phyloP scores from a whole-genome alignment of 768 basidiomycete species.

The Hypholoma fasciculare region DNA sequence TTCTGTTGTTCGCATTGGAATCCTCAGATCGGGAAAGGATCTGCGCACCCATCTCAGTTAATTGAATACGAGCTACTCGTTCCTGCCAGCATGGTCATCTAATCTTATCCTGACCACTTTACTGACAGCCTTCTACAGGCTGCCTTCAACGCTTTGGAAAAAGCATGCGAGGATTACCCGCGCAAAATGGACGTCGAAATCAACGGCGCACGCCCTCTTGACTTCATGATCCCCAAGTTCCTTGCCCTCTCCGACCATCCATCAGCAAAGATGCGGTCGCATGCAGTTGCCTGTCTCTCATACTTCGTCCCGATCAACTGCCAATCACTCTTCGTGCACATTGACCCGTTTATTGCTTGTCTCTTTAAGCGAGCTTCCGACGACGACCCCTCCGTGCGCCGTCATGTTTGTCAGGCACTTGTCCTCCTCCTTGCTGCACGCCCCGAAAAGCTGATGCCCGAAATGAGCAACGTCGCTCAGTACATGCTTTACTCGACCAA shows the following conservation, averaged over 20 bases:
- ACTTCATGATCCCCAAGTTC: constrained; percentile 97
- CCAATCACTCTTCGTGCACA: constrained; percentile 86
- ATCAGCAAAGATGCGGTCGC: constrained; percentile 86
- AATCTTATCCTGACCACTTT: background rate
- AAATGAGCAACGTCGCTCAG: constrained; percentile 93
- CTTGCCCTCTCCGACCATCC: constrained; percentile 84
- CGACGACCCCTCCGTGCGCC: constrained; percentile 89
- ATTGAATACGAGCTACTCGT: no score
- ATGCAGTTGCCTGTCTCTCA: constrained; percentile 92
- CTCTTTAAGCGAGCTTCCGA: constrained; percentile 96
- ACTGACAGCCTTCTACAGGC: constrained; percentile 45
- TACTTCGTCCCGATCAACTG: constrained; percentile 89
- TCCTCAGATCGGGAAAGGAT: no score
- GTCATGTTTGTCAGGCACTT: constrained; percentile 94
- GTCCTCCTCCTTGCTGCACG: constrained; percentile 90
- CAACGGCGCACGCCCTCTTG: constrained; percentile 88
- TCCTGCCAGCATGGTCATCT: background rate
- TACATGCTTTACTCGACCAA: constrained; percentile 99
- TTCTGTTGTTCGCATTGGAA: no score
- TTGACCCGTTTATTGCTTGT: constrained; percentile 91
- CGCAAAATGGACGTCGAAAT: constrained; percentile 94
- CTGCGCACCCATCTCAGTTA: no score
- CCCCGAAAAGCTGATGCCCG: constrained; percentile 95
- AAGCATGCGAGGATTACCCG: constrained; percentile 96
- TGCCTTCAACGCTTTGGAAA: constrained; percentile 91